phyloP scores from a whole-genome alignment of 495 filamentous ascomycete species.

The Amniculicola lignicola region DNA sequence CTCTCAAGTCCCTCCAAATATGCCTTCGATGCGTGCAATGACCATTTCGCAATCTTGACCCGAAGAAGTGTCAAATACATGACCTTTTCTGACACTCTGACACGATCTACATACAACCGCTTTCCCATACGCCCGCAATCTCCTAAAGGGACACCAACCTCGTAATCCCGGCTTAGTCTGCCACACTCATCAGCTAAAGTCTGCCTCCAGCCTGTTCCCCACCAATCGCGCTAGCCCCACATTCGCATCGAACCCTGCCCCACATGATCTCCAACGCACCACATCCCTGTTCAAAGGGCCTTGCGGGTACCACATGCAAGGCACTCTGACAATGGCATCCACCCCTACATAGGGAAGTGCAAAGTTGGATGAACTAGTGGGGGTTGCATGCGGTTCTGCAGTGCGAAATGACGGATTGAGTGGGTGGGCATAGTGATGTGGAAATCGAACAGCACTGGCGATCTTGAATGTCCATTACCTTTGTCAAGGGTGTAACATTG shows the following conservation, averaged over 20 bases:
- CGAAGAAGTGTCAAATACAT: too few species aligned
- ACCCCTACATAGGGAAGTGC: background rate
- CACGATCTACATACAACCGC: too few species aligned
- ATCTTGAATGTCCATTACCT: background rate
- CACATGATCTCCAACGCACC: constrained; percentile 5
- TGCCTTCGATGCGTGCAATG: background rate
- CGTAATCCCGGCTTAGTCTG: too few species aligned
- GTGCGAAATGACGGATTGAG: too few species aligned
- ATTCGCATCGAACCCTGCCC: constrained; percentile 12
- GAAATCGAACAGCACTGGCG: background rate
- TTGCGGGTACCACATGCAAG: constrained; percentile 1
- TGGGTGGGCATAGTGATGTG: background rate
- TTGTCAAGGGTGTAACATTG: background rate
- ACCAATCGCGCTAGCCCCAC: constrained; percentile 25
- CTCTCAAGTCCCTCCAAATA: background rate
- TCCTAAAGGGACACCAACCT: too few species aligned
- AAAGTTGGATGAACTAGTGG: constrained; percentile 4
- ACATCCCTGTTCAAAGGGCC: constrained; percentile 6
- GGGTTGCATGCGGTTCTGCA: constrained; percentile 2
- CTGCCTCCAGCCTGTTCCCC: too few species aligned
- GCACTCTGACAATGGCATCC: too few species aligned
- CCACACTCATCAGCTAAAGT: too few species aligned
- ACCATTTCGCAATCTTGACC: too few species aligned
- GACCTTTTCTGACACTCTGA: too few species aligned
- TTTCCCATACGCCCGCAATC: too few species aligned